Base-by-base conservation (phyloP, 768 basidiomycete species). In the Pleurotus sapidus region DNA sequence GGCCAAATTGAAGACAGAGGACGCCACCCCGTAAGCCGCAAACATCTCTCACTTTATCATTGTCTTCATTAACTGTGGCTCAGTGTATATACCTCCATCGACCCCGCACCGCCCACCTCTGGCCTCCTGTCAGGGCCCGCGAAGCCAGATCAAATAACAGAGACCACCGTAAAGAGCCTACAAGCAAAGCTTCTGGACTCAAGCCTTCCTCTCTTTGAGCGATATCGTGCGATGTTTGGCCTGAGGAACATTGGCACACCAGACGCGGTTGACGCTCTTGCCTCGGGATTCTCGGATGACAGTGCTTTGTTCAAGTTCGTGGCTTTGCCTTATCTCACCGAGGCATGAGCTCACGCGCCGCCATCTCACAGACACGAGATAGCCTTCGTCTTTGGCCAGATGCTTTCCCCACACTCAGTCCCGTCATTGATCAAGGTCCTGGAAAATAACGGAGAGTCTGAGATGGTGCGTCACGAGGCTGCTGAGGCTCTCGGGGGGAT, bases 401-500 rank as follows among this genome's bases (percentile, higher is more conserved):
- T 99, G 43, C 84, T 93, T 50, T 94, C 93, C 1, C 79, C 88
- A 4, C 87, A 95, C 68, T 89, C 94, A 0, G 90, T 98, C 18
- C 94, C 95, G 8, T 81, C 91, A 0, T 78, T 99, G 30, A 68
- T 98, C 37, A 72, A 81, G 39, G 91, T 96, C 25, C 78, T 99
- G n/a, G 77, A 83, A 61, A 75, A 94, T 61, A 56, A 69, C 1
- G 67, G 74, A 1, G 97, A 98, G 71, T 88, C 88, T 9, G 93
- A 95, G 57, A 98, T 99, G 96, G 97, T 99, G 8, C 84, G 97
- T 30, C 97, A 99, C 64, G 97, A 99, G 71, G 97, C 96, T 23
- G 97, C 97, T 3, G 97, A 99, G 71, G 97, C 97, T 5, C 81
- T 99, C 0, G 97, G 97, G n/a, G 93, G 96, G 4, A 98, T 99